Evolutionary conservation across 2,329 filamentous ascomycete species (phyloP), one percentile per base, ranked within the genome.

Genomic region (Fusarium sp.): DNA sequence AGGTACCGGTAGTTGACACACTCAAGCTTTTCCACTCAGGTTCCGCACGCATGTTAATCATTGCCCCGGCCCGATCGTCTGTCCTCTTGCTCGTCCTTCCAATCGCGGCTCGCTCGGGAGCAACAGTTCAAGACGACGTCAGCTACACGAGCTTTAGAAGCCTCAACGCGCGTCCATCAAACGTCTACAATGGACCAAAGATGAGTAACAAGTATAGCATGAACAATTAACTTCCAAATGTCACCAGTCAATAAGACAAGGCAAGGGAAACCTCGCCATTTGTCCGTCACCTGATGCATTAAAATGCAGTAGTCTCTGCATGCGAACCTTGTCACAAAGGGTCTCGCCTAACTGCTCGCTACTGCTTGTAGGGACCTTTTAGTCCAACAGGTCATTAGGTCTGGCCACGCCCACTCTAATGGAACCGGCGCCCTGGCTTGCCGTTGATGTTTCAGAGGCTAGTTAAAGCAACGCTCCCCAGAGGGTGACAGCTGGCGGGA

Each of bases 361-460:
- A 69, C 66, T 70, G 69, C 62, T 53, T 53, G 56, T 61, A 69
- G 62, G 69, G 61, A 71, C 50, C 49, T 55, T 36, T 49, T 59
- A 61, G 56, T 19, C 50, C 34, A 40, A 49, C 44, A 43, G 33
- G 17, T 51, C 34, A 47, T 55, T 49, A 53, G 44, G 44, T 38
- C 36, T 19, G 40, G 39, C 33, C 26, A 38, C 39, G 46, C 33
- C 14, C 21, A 62, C 62, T 40, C 38, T 45, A 57, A 61, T 63
- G 38, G 55, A 54, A 38, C 28, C 10, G 28, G 13, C 10, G 28
- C 28, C 28, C 28, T 52, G 58, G 44, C 28, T 66, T 52, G 19
- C 39, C 51, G 52, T 46, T 31, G 11, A 36, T 36, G 47, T 46
- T 39, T 45, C 49, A 45, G 34, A 55, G 47, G 19, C 59, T 49